These are phyloP conservation scores for Isatis tinctoria DNA, from an alignment of 345 rosid genomes.

Conservation along the genomic window DNA sequence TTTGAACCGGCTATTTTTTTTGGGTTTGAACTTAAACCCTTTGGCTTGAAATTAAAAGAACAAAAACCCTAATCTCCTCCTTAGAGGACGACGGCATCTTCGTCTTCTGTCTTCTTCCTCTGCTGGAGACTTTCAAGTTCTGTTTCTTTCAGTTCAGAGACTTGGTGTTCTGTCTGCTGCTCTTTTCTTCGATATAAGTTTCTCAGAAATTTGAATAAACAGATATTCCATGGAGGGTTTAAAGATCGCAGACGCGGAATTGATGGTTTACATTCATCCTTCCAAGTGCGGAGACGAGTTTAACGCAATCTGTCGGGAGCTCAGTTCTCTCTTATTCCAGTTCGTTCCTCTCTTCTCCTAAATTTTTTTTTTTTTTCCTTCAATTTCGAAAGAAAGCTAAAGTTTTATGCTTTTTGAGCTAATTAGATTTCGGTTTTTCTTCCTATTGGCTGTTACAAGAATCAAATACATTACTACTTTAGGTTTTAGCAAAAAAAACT, in stretches of 20 bases:
- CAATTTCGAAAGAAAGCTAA: background rate
- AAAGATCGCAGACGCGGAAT: constrained; percentile 50
- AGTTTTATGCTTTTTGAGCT: background rate
- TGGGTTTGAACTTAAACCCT: background rate
- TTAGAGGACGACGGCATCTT: background rate
- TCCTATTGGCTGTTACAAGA: background rate
- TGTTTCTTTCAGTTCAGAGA: background rate
- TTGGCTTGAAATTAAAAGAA: background rate
- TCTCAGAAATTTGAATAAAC: background rate
- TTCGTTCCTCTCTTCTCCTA: constrained; percentile 39
- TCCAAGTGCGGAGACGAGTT: constrained; percentile 49
- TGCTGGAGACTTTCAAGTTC: background rate
- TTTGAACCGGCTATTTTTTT: background rate
- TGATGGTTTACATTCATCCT: constrained; percentile 63
- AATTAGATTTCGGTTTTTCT: too few relatives aligned
- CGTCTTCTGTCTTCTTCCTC: background rate
- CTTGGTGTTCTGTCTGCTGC: background rate
- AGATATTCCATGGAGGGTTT: constrained; percentile 63
- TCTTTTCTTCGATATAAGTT: background rate
- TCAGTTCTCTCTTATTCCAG: constrained; percentile 80
- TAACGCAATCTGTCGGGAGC: constrained; percentile 70
- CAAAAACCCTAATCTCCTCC: constrained; percentile 11
- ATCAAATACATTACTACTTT: background rate
- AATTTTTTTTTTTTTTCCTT: background rate
- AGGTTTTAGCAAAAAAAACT: background rate